Evolutionary conservation across 306 rosid species (phyloP), one percentile per base, ranked within the genome.

Genomic region (Vigna hirtella): DNA sequence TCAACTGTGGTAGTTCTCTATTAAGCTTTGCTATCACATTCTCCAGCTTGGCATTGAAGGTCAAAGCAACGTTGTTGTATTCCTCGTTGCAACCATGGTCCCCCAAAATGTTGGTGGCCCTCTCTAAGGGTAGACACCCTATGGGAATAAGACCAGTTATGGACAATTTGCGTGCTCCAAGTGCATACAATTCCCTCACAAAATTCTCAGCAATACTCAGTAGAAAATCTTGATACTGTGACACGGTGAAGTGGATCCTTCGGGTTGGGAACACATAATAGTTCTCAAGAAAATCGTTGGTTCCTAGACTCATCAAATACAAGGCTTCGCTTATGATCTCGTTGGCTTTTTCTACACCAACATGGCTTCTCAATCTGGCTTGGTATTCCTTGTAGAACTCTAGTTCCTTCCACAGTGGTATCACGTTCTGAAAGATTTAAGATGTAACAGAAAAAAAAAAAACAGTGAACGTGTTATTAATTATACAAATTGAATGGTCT

Each of bases 361-460:
- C 22, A 63, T 86, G 68, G 5, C 20, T 7, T 72, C 85, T 80
- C 28, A 86, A 49, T 63, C 73, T 86, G 2, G 17, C 38, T 77
- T 86, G 89, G 6, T 86, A 86, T 15, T 86, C 89, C 42, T 83
- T 77, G 81, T 72, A 86, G 15, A 9, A 45, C 20, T 80, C 89
- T 57, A 86, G 1, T 40, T 86, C 89, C 62, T 86, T 83, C 89
- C 89, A 86, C 0, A 86, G 26, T 20, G 89, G 89, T 53, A 86
- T 83, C 69, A 86, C 89, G 56, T 85, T 85, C 89, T 85, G 80
- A n/a, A 2, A 53, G 20, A 61, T 32, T 42, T 42, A 2, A 9
- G 47, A 42, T 45, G 50, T 43, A 43, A 45, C 50, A 1, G 9
- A 9, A 42, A 42, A 42, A 9, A 0, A 40, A 40, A 30, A 3